Evolutionary conservation across 2,329 filamentous ascomycete genomes (phyloP).

Genomic region (Fusarium solani-melongenae): DNA sequence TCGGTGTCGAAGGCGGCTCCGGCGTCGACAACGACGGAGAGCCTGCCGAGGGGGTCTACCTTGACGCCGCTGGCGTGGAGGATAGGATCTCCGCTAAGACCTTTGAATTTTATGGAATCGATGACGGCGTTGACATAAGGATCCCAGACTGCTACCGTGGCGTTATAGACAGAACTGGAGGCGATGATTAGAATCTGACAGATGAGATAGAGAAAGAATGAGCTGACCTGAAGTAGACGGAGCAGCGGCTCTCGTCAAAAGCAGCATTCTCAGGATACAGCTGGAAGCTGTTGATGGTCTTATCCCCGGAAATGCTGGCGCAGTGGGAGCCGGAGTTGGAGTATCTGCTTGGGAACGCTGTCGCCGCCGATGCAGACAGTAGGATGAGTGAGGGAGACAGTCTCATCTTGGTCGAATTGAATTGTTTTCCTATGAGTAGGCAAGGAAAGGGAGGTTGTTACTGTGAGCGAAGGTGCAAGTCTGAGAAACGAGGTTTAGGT

Average conservation of each 20-base stretch:
- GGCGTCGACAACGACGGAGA: conserved; percentile 51
- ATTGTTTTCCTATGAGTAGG: background rate
- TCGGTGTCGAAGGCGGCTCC: conserved; percentile 49
- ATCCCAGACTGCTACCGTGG: conserved; percentile 11
- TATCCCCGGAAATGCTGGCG: background rate
- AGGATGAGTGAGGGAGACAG: background rate
- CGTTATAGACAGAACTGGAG: conserved; percentile 10
- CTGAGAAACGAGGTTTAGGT: background rate
- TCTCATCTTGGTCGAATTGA: background rate
- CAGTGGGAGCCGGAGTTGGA: background rate
- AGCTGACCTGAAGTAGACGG: conserved; percentile 7
- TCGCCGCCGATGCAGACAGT: background rate
- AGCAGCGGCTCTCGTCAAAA: conserved; percentile 19
- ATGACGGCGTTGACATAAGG: conserved; percentile 35
- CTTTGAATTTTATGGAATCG: conserved; percentile 41
- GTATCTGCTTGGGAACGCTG: background rate
- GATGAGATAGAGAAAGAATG: background rate
- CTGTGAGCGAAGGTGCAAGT: background rate
- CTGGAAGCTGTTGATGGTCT: background rate
- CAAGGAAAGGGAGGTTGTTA: background rate
- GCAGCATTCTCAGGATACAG: conserved; percentile 12
- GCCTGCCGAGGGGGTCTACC: conserved; percentile 47
- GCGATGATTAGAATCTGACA: background rate
- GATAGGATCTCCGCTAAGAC: conserved; percentile 41
- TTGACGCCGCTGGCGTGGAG: conserved; percentile 47